phyloP scores from a whole-genome alignment of 2,329 filamentous ascomycete species.

The Leptographium lundbergii region DNA sequence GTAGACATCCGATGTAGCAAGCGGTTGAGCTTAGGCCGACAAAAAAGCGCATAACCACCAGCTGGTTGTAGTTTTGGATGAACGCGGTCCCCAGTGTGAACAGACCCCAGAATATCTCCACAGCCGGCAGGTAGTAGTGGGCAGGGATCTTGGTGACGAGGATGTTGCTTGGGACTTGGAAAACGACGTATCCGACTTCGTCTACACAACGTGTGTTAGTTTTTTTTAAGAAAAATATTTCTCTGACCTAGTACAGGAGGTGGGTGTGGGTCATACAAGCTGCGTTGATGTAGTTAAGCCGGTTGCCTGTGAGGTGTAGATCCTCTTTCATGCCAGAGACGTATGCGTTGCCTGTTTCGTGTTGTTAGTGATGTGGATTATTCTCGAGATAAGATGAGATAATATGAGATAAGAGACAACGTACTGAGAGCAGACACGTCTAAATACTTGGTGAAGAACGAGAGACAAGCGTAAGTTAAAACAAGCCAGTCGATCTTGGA shows the following conservation, averaged over 20 bases:
- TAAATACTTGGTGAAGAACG: conserved; percentile 33
- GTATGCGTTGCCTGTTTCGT: conserved; percentile 26
- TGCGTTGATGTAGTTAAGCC: conserved; percentile 27
- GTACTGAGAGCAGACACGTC: conserved; percentile 29
- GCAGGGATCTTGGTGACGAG: conserved; percentile 18
- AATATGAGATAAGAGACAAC: not conserved
- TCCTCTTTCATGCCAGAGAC: conserved; percentile 32
- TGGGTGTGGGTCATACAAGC: conserved; percentile 5
- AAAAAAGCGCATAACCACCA: conserved; percentile 37
- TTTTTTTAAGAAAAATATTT: not conserved
- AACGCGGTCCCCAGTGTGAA: conserved; percentile 4
- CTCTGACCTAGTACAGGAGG: not conserved
- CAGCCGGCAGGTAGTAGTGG: conserved; percentile 3
- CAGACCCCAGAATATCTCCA: conserved; percentile 4
- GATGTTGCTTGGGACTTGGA: conserved; percentile 30
- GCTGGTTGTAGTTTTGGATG: conserved; percentile 6
- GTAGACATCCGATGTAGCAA: conserved; percentile 38
- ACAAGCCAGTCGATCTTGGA: conserved; percentile 37
- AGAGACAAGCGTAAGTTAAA: conserved; percentile 25
- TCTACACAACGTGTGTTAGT: conserved; percentile 11
- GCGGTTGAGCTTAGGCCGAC: conserved; percentile 40
- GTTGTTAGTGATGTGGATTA: not conserved
- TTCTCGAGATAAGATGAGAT: not conserved
- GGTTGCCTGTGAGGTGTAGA: conserved; percentile 26
- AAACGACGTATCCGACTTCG: conserved; percentile 25